Evolutionary conservation across 345 rosid genomes (phyloP).

Genomic region (Iberis pinnata): DNA sequence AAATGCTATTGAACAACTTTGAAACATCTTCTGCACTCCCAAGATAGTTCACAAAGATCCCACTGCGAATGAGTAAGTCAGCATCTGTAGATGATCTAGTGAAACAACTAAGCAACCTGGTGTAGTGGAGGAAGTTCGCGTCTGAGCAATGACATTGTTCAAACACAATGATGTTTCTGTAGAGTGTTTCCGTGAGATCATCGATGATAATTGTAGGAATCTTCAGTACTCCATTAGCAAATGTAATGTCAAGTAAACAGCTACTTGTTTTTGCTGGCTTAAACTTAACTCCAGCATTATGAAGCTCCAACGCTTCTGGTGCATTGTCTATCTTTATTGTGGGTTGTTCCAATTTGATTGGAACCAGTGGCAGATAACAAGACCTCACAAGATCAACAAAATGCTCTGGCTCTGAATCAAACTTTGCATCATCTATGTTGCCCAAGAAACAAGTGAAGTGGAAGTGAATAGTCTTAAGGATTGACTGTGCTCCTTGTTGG

Average conservation of each 20-base stretch:
- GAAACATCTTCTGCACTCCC: constrained; percentile 27
- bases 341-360: not conserved
- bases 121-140: constrained; percentile 18
- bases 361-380: constrained; percentile 14
- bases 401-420: constrained; percentile 18
- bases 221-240: constrained; percentile 15
- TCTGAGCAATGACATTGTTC: constrained; percentile 23
- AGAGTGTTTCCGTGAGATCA: constrained; percentile 19
- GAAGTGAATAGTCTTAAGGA: constrained; percentile 22
- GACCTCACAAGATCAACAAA: constrained; percentile 24
- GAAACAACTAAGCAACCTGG: constrained; percentile 13
- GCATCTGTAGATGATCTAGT: constrained; percentile 22
- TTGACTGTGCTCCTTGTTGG: constrained; percentile 21
- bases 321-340: constrained; percentile 9
- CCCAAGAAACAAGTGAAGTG: constrained; percentile 16
- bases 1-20: constrained; percentile 13
- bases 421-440: not conserved
- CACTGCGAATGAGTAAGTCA: constrained; percentile 18
- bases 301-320: constrained; percentile 30
- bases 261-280: not conserved
- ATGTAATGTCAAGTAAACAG: constrained; percentile 26
- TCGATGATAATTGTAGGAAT: constrained; percentile 18
- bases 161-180: constrained; percentile 23
- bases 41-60: constrained; percentile 15
- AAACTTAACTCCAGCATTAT: constrained; percentile 36